Evolutionary conservation across 2,329 filamentous ascomycete species (phyloP).

Genomic region (Botrytis hyacinthi): DNA sequence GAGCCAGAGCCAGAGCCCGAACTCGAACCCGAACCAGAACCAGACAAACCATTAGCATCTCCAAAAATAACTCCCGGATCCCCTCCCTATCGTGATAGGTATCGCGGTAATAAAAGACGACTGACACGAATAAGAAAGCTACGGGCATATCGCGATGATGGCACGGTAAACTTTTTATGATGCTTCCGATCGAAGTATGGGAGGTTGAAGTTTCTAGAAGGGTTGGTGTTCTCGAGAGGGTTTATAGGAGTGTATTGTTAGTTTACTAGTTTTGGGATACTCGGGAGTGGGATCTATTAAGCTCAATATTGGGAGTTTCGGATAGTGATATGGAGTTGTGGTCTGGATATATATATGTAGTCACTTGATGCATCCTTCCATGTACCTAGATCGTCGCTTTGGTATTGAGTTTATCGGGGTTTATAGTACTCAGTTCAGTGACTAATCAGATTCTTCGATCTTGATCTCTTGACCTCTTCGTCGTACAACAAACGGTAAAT

Average conservation of each 20-base stretch:
- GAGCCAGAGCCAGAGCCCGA: not conserved
- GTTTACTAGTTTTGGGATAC: no score
- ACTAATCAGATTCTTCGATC: no score
- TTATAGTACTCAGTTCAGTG: not conserved
- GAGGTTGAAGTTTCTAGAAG: not conserved
- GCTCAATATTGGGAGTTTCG: not conserved
- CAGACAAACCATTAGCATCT: not conserved
- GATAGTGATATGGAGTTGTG: not conserved
- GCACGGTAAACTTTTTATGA: not conserved
- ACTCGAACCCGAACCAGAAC: not conserved
- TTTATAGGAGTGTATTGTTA: not conserved
- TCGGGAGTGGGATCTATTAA: no score
- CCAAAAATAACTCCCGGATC: not conserved
- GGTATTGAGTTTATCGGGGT: not conserved
- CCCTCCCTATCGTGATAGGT: not conserved
- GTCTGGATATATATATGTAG: not conserved
- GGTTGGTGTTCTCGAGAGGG: fast-evolving
- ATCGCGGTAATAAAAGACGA: not conserved
- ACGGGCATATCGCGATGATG: not conserved
- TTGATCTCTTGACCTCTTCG: no score
- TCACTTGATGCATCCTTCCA: not conserved
- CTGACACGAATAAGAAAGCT: not conserved
- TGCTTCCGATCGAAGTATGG: not conserved
- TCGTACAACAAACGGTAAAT: fast-evolving
- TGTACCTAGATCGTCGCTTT: not conserved